These are phyloP conservation scores for Amanita polypyramis DNA, from an alignment of 768 basidiomycete genomes.

Conservation along the genomic window DNA sequence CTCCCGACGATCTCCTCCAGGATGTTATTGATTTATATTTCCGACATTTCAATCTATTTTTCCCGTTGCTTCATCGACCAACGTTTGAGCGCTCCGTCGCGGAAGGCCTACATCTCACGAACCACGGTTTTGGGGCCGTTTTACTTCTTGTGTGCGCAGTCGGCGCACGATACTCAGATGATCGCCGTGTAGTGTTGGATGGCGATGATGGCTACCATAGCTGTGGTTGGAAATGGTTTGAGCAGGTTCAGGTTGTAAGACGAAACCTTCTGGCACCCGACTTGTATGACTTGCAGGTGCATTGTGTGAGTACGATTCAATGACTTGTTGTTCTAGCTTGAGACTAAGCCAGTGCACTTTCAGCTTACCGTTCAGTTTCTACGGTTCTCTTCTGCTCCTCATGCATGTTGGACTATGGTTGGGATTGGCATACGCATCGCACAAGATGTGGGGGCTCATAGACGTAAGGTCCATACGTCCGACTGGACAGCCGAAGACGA, in stretches of 20 bases:
- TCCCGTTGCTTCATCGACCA: constrained; percentile 66
- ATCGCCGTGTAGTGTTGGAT: constrained; percentile 41
- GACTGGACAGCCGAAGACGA: constrained; percentile 49
- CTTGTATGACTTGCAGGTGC: constrained; percentile 68
- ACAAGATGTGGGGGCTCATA: constrained; percentile 73
- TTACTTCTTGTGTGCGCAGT: constrained; percentile 67
- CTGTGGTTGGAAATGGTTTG: constrained; percentile 56
- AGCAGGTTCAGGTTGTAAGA: constrained; percentile 58
- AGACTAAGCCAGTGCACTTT: not conserved
- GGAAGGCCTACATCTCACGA: constrained; percentile 37
- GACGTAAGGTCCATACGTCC: constrained; percentile 23
- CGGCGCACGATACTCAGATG: constrained; percentile 47
- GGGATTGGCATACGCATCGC: constrained; percentile 66
- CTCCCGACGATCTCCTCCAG: constrained; percentile 37
- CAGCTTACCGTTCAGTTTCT: constrained; percentile 47
- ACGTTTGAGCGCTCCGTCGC: constrained; percentile 45
- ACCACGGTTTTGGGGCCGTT: constrained; percentile 44
- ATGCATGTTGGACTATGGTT: constrained; percentile 58
- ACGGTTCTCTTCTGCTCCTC: constrained; percentile 48
- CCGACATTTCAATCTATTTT: constrained; percentile 35
- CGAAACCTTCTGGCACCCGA: constrained; percentile 52
- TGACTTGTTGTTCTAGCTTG: not conserved
- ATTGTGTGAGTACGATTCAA: constrained; percentile 28
- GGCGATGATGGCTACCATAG: constrained; percentile 29
- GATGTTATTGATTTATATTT: constrained; percentile 61